Evolutionary conservation across 2,329 filamentous ascomycete genomes (phyloP), one percentile per base, ranked within the genome.

Genomic region (Apiospora aurea): DNA sequence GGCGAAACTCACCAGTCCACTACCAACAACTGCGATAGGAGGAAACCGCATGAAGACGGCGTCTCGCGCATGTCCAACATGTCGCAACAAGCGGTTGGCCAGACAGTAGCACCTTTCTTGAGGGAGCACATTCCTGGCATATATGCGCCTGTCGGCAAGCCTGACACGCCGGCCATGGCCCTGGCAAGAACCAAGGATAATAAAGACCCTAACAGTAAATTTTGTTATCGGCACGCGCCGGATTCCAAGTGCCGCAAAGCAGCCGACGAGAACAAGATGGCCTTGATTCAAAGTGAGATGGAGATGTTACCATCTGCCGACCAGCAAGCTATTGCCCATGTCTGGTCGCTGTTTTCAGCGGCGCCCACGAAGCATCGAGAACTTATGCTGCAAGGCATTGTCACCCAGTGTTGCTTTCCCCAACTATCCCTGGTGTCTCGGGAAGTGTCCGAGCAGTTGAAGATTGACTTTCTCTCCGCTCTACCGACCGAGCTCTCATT

Each of bases 261-360:
- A 74, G 95, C 95, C 72, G 95, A 98, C 83, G 96, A 98, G 84
- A 92, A 93, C 67, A 96, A 96, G 75, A 99, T 99, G 96, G 94
- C 96, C 77, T 92, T 95, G 80, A 89, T 99, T 74, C 96, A 99
- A 81, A 92, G 91, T 92, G 93, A 96, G 82, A 90, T 98, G 70
- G 93, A 96, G 77, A 91, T 89, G 67, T 88, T 98, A 46, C 92
- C 95, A 6, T 89, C 93, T 74, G 91, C 90, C 75, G 96, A 99
- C 81, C 95, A 97, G 83, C 94, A 98, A 83, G 95, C 94, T 79
- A 98, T 99, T 78, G 94, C 95, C 46, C 96, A 98, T 79, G 95
- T 98, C 71, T 99, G 96, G 96, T 97, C 96, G 0, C 87, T 98
- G 67, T 99, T 99, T 85, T 98, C 96, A 0, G 96, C 96, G 51